phyloP scores from a whole-genome alignment of 108 stramenopile genomes.

The Nannochloropsis salina region DNA sequence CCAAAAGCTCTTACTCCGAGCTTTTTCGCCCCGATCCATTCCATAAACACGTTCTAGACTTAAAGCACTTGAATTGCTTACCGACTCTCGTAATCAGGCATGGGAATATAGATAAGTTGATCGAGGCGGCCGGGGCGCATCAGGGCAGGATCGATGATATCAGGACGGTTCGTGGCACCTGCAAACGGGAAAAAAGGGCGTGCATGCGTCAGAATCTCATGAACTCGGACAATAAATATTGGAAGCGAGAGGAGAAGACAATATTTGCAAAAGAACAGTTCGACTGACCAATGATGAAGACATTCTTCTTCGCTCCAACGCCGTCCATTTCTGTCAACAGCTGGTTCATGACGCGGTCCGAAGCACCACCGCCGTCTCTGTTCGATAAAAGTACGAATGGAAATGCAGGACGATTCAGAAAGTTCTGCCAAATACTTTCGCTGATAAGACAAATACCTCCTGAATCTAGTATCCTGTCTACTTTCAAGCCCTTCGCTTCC shows the following conservation, averaged over 20 bases:
- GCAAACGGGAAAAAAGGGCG: not conserved
- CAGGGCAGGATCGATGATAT: slow-evolving; percentile 98
- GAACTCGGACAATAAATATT: not conserved
- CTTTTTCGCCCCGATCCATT: no score
- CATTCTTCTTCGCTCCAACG: slow-evolving; percentile 98
- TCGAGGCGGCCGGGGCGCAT: slow-evolving; percentile 99
- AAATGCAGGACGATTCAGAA: no score
- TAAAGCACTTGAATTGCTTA: not conserved
- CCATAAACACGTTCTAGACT: no score
- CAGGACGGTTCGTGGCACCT: slow-evolving; percentile 62
- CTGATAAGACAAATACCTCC: no score
- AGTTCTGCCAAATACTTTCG: no score
- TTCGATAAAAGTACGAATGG: slow-evolving; percentile 36
- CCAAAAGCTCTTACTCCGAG: no score
- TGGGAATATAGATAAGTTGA: slow-evolving; percentile 99
- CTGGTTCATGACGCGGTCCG: slow-evolving; percentile 99
- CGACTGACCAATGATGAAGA: slow-evolving; percentile 99
- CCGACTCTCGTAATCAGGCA: slow-evolving; percentile 93
- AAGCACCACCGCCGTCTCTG: slow-evolving; percentile 95
- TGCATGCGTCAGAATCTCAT: not conserved
- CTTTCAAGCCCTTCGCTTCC: not conserved
- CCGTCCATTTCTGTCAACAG: slow-evolving; percentile 99
- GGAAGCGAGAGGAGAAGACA: not conserved
- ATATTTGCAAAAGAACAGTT: slow-evolving; percentile 45
- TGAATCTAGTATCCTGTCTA: no score